Base-by-base conservation (phyloP, 2,329 filamentous ascomycete genomes). In the Orbilia quercus region DNA sequence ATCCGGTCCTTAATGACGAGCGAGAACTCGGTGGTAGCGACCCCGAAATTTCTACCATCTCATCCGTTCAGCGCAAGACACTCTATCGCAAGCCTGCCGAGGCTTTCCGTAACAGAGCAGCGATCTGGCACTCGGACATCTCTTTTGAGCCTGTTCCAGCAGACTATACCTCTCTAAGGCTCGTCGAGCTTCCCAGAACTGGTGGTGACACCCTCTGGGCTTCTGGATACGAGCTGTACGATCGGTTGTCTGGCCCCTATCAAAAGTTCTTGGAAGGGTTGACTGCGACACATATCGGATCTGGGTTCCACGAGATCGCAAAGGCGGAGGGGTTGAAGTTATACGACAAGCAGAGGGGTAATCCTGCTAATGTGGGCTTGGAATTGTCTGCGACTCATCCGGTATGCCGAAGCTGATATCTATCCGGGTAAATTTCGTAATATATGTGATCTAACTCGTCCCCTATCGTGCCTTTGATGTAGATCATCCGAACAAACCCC, bases 121-220 rank as follows among this genome's bases (percentile, higher is more conserved):
- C 69, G 14, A 54, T 66, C 9, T 71, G 75, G 84, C 84, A 86
- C 76, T 85, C 84, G 0, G 88, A 90, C 74, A 89, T 90, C 75
- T 84, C 85, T 0, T 90, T 89, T 70, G 88, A 90, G 80, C 84
- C 84, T 0, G 81, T 86, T 2, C 88, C 89, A 0, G 84, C 84
- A 6, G 88, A 90, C 78, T 90, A 90, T 76, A 84, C 87, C 0
- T 82, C 85, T 0, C 81, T 90, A n/a, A 83, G 86, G 28, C 80
- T 89, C 1, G 84, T 83, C 1, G 80, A 85, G 54, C 79, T 89
- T 0, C 87, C 87, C 0, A 81, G 82, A 47, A 86, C 84, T 0
- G 86, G 86, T 5, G 84, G 86, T 42, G 85, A 88, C 78, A 89
- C 88, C 0, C 83, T 90, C 4, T 90, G 88, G 87, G 88, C 88